Conservation (phyloP, 352 stramenopile species). For the Phytopythium litorale region DNA sequence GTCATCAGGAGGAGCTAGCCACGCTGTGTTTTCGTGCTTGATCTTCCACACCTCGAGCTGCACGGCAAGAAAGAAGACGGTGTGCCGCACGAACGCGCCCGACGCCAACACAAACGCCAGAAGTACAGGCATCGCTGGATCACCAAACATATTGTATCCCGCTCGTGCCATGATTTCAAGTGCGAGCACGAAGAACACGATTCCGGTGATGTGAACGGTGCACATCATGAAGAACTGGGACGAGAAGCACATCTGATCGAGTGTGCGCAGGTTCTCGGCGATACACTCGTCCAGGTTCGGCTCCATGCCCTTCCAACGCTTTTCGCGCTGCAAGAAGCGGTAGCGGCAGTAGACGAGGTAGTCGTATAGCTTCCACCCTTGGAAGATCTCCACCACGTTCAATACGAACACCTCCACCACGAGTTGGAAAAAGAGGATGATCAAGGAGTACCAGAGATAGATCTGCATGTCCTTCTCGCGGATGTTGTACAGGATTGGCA, state of each 20-base stretch:
- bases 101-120: slow-evolving; percentile 61
- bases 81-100: slow-evolving; percentile 54
- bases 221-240: slow-evolving; percentile 98
- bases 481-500: slow-evolving; percentile 95
- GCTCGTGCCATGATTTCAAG: slow-evolving; percentile 95
- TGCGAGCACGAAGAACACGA: slow-evolving; percentile 94
- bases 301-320: slow-evolving; percentile 96
- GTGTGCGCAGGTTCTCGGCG: slow-evolving; percentile 91
- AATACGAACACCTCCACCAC: slow-evolving; percentile 94
- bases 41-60: slow-evolving; percentile 94
- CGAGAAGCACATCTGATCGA: slow-evolving; percentile 98
- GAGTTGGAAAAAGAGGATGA: slow-evolving; percentile 95
- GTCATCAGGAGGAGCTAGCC: slow-evolving; percentile 88
- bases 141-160: slow-evolving; percentile 96
- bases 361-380: slow-evolving; percentile 98
- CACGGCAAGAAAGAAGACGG: slow-evolving; percentile 83
- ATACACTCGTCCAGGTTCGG: slow-evolving; percentile 97
- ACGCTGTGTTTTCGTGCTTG: slow-evolving; percentile 95
- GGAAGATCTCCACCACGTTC: slow-evolving; percentile 95
- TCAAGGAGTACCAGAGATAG: slow-evolving; percentile 94
- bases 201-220: slow-evolving; percentile 90
- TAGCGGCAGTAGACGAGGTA: slow-evolving; percentile 97
- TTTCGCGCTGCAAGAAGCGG: slow-evolving; percentile 94
- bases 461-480: slow-evolving; percentile 97
- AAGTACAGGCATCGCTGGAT: slow-evolving; percentile 89